Evolutionary conservation across 495 filamentous ascomycete species (phyloP), one percentile per base, ranked within the genome.

Genomic region (Lasiosphaeria hispida): DNA sequence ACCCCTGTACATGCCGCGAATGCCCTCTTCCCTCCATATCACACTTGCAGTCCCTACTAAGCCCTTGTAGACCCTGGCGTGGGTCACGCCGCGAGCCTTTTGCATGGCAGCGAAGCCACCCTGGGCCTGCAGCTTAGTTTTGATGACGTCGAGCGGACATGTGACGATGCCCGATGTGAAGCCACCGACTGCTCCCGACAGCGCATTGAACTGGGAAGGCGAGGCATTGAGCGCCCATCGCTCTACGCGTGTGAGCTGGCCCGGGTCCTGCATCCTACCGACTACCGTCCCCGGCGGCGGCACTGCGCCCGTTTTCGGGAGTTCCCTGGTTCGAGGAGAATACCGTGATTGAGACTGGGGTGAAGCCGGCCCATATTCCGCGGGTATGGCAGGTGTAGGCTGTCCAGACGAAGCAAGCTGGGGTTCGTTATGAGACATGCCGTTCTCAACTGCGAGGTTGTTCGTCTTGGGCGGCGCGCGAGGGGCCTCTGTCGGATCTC

Each of bases 91-190:
- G 66, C 73, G 56, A 63, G 73, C 69, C 76, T 73, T 70, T 57
- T 72, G 63, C 17, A 67, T 49, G 1, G 71, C 69, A 36, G 65
- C 69, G 71, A 80, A 92, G 87, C 89, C 89, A 55, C 92, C 92
- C 69, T 97, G 95, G 35, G 93, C 95, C 71, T 99, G 94, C 50
- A 99, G 73, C 70, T 96, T 97, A 44, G 94, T 99, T 76, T 99
- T 99, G 68, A 99, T 97, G 50, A 99, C 94, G 79, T 99, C 94
- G 53, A 99, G 83, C 15, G 94, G 94, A 68, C 94, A 99, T 42
- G 94, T 97, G 61, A 97, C 91, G 40, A 97, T 83, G 7, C 94
- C 94, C 4, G 92, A 96, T 5, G 88, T 89, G 59, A 96, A 87
- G 53, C 94, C 94, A 49, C 92, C 93, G 38, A 87, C 79, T 9